Evolutionary conservation across 805 yeast species (phyloP), one percentile per base, ranked within the genome.

Genomic region (Spathaspora boniae): DNA sequence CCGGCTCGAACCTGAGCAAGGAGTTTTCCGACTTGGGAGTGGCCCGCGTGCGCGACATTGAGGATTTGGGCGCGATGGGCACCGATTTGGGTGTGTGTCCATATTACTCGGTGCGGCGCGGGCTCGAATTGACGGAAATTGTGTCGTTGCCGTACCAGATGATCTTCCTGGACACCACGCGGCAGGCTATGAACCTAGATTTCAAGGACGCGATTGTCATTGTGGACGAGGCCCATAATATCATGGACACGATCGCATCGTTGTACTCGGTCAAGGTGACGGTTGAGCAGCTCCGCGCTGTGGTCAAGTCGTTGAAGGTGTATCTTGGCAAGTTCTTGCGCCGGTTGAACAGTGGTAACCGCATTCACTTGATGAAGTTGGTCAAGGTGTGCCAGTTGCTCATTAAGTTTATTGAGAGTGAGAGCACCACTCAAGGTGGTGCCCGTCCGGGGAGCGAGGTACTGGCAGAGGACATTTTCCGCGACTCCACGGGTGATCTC

Each of bases 221-320:
- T 4, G 80, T 89, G 18, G 98, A 89, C 55, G 98, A 89, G 53
- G 97, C 97, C 0, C 98, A 89, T 53, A 89, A 89, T 53, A 60
- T 89, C 28, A 53, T 87, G 19, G 96, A 88, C 46, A 79, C 89
- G 0, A 76, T 89, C 3, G 74, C 81, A 1, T 61, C 82, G 2
- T 62, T 91, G 42, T 73, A 82, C 48, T 86, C 96, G 0, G 70
- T 78, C 2, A 56, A 72, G 3, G 62, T 89, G 0, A 62, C 82
- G 0, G 46, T 65, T 1, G 33, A 45, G 0, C 86, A 83, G 21
- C 60, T 86, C 7, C 27, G 45, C 2, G 29, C 41, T 0, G 70
- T 82, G 4, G 57, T 68, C 14, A 45, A 45, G 2, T 79, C 83
- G 0, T 48, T 89, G 26, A 65, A 71, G 28, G 43, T 49, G 0